These are phyloP conservation scores for Pichia cabralensis DNA, from an alignment of 805 yeast species.

Conservation along the genomic window DNA sequence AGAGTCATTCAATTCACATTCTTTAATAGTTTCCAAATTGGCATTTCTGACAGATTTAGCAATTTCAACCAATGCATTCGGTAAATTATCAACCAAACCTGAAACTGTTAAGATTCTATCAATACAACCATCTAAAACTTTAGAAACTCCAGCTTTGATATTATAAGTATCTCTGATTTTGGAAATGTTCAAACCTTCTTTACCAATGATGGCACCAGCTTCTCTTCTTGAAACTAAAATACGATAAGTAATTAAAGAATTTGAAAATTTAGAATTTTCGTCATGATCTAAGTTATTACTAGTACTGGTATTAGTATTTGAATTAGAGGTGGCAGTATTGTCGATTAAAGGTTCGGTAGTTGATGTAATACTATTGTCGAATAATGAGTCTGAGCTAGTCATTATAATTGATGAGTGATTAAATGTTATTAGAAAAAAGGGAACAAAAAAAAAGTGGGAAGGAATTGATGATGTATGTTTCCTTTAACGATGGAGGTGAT, in stretches of 20 bases:
- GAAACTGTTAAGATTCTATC: constrained; percentile 76
- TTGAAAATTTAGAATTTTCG: constrained; percentile 21
- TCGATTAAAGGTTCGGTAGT: constrained; percentile 5
- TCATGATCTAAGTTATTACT: constrained; percentile 9
- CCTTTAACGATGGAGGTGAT: too few species aligned
- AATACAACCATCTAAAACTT: constrained; percentile 66
- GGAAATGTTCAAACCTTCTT: constrained; percentile 71
- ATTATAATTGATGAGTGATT: constrained; percentile 2
- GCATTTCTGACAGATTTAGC: constrained; percentile 53
- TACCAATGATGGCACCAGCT: constrained; percentile 86
- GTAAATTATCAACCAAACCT: constrained; percentile 60
- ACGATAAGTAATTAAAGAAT: constrained; percentile 32
- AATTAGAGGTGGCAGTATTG: not conserved
- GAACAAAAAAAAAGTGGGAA: too few species aligned
- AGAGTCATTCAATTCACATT: constrained; percentile 16
- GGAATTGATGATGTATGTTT: too few species aligned
- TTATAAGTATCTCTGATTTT: constrained; percentile 62
- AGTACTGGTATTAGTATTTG: not conserved
- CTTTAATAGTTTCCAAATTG: constrained; percentile 18
- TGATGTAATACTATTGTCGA: constrained; percentile 22
- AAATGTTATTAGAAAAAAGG: too few species aligned
- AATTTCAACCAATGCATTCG: constrained; percentile 60
- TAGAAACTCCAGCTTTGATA: constrained; percentile 82
- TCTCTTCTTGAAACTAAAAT: constrained; percentile 74
- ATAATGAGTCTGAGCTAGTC: constrained; percentile 25